A percentile compares a stretch with the other conserved stretches of the same genome.
Conservation (phyloP, 768 basidiomycete genomes). For the Glaciozyma martinii region DNA sequence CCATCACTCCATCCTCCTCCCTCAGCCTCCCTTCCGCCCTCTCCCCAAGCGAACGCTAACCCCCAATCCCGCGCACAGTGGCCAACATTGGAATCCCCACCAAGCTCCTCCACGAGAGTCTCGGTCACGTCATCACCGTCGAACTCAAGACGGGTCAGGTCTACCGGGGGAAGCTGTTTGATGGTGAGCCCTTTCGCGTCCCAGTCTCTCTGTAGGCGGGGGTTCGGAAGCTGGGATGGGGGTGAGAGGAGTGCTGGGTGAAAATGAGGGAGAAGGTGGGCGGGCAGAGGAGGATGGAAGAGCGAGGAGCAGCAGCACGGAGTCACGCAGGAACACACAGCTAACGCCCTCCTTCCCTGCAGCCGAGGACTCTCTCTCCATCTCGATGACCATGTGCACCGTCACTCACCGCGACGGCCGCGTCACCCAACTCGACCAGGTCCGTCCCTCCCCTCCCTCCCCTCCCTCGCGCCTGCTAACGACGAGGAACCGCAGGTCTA, state of each 20-base stretch:
- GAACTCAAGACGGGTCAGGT: constrained; percentile 96
- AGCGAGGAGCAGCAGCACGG: neutral
- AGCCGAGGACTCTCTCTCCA: constrained; percentile 98
- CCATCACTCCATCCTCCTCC: too few relatives aligned
- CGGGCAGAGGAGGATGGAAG: neutral
- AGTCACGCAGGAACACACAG: too few relatives aligned
- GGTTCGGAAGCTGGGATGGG: neutral
- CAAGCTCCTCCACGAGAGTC: constrained; percentile 89
- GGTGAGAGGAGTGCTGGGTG: neutral
- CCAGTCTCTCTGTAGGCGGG: neutral
- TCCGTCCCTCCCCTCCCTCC: constrained; percentile 37
- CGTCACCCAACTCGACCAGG: constrained; percentile 96
- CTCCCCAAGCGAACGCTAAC: too few relatives aligned
- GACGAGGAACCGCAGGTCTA: constrained; percentile 45
- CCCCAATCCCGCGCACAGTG: constrained; percentile 1
- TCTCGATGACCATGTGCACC: constrained; percentile 90
- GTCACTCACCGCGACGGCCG: constrained; percentile 97
- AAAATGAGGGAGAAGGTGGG: neutral
- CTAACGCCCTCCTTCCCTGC: constrained; percentile 17
- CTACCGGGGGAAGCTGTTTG: constrained; percentile 92
- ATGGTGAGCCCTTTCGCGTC: constrained; percentile 56
- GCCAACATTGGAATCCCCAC: constrained; percentile 65
- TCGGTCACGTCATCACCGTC: constrained; percentile 94
- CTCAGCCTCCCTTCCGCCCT: too few relatives aligned
- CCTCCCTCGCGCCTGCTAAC: neutral